Percentiles rank a stretch among this genome's conserved stretches.
These are phyloP conservation scores for Dactylis glomerata DNA, from an alignment of 176 grass and related monocot species.

Conservation along the genomic window DNA sequence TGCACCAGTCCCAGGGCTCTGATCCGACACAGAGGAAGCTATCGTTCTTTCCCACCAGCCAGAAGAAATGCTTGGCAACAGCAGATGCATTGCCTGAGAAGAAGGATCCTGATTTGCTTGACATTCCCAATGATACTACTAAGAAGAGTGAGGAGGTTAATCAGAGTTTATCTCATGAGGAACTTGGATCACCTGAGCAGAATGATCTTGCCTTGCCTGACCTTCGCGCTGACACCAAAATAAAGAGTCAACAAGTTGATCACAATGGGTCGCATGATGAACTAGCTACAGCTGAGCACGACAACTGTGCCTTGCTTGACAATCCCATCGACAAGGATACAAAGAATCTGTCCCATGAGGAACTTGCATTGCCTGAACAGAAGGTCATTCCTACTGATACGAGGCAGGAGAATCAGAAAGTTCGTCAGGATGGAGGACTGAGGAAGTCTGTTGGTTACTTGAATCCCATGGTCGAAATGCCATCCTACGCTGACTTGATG, in stretches of 20 bases:
- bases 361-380: not conserved
- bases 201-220: slow-evolving; percentile 13
- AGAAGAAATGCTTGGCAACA: slow-evolving; percentile 6
- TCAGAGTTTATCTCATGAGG: not conserved
- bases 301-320: not conserved
- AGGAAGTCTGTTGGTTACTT: slow-evolving; percentile 29
- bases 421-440: not conserved
- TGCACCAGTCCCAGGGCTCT: not conserved
- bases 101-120: not conserved
- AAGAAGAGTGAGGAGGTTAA: not conserved
- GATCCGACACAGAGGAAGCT: slow-evolving; percentile 7
- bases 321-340: not conserved
- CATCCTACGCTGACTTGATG: slow-evolving; percentile 11
- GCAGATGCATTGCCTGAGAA: not conserved
- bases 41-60: slow-evolving; percentile 18
- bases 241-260: not conserved
- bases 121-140: not conserved
- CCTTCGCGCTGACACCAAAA: not conserved
- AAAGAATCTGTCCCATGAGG: not conserved
- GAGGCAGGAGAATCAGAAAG: not conserved
- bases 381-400: not conserved
- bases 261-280: not conserved
- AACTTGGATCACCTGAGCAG: slow-evolving; percentile 1
- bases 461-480: slow-evolving; percentile 22
- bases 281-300: not conserved